Base-by-base conservation (phyloP, 2,329 filamentous ascomycete species). In the Achaetomium macrosporum region DNA sequence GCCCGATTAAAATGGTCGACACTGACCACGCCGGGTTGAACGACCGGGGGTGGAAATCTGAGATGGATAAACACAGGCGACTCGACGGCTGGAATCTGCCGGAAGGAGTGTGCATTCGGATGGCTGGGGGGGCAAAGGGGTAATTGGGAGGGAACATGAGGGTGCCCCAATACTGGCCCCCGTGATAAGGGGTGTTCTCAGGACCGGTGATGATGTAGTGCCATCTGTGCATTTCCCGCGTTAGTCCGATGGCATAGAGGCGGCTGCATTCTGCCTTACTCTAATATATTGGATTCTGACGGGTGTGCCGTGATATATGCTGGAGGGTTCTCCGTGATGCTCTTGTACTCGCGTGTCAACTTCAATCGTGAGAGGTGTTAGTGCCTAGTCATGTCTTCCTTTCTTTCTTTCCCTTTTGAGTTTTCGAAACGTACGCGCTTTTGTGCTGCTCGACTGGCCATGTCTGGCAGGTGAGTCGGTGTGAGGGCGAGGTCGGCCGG, bases 11-110 rank as follows among this genome's bases (percentile, higher is more conserved):
- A 59, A 99, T 99, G 0, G 93, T 99, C 50, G 87, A 92, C 8
- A 99, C 93, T 66, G 96, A 92, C 93, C 93, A 99, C 1, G 93
- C 91, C 2, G 93, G 93, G 68, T 99, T 99, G 76, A 97, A 99
- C 29, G 87, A 92, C 70, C 95, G 95, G 4, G 93, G 93, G 68
- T 99, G 93, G 72, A 97, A 99, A 68, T 99, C 93, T 63, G 86
- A 92, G 65, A 99, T 99, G 66, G 88, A 95, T 44, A 99, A 85
- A 66, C 93, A 99, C 19, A 99, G 82, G 46, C 93, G 83, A 13
- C 90, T 91, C 1, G 87, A 93, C 2, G 91, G 90, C 68, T 96
- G 90, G 73, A 99, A 99, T 66, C 93, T 88, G 54, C 93, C 93
- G 12, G 87, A 92, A 1, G 93, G 93, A 0, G 93, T 99, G 76